Percentiles rank a stretch among this genome's conserved stretches.
phyloP scores from a whole-genome alignment of 257 asterid genomes.

The Penstemon eatonii region DNA sequence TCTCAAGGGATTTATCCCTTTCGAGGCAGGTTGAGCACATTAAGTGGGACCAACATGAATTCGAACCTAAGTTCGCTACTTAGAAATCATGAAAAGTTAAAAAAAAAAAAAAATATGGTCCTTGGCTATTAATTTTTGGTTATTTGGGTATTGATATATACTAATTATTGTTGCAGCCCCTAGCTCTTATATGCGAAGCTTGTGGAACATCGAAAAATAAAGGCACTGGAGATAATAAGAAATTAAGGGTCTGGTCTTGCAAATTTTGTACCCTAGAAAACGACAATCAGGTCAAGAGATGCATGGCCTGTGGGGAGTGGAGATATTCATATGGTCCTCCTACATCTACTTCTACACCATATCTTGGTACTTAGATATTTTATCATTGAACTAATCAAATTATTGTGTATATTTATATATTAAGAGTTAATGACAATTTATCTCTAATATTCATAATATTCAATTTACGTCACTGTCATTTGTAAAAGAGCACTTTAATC shows the following conservation, averaged over 20 bases:
- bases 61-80: too few relatives aligned
- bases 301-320: slow-evolving; percentile 87
- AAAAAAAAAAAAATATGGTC: too few relatives aligned
- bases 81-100: too few relatives aligned
- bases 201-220: slow-evolving; percentile 54
- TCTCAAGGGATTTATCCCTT: too few relatives aligned
- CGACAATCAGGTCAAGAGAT: slow-evolving; percentile 47
- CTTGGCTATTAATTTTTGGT: neutral
- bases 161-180: neutral
- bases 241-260: slow-evolving; percentile 63
- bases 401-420: too few relatives aligned
- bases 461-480: too few relatives aligned
- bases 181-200: slow-evolving; percentile 59
- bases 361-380: slow-evolving; percentile 43
- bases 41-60: too few relatives aligned
- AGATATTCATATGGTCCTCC: slow-evolving; percentile 88
- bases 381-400: too few relatives aligned
- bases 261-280: slow-evolving; percentile 82
- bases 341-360: slow-evolving; percentile 40
- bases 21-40: too few relatives aligned
- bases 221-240: slow-evolving; percentile 30
- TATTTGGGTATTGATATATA: neutral
- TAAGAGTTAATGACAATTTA: too few relatives aligned
- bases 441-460: too few relatives aligned
- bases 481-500: too few relatives aligned